Conservation (phyloP, 2,329 filamentous ascomycete species). For the Pseudocercospora crystallina region DNA sequence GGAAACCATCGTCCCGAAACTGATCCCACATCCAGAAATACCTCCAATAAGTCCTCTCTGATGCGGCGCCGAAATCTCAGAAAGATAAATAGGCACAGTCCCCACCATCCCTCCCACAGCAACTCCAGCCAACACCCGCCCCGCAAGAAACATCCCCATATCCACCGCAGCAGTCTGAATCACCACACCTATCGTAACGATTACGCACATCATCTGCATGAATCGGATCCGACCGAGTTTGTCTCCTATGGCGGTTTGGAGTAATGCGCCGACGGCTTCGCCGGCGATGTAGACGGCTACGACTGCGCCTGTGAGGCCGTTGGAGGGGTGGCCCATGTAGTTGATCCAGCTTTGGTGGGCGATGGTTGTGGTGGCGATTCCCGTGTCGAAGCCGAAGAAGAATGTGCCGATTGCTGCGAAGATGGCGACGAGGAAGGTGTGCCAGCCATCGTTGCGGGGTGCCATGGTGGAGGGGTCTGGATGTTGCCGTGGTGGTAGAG, state of each 20-base stretch:
- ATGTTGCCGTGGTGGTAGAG: no score
- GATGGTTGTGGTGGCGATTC: constrained; percentile 62
- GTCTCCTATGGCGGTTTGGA: constrained; percentile 56
- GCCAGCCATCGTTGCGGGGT: constrained; percentile 33
- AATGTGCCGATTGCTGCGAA: constrained; percentile 62
- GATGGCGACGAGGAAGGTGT: constrained; percentile 53
- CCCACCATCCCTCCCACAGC: constrained; percentile 37
- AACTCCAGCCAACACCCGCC: constrained; percentile 31
- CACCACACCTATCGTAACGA: constrained; percentile 55
- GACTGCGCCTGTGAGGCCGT: constrained; percentile 57
- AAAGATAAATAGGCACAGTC: constrained; percentile 57
- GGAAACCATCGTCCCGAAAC: constrained; percentile 56
- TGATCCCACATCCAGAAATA: constrained; percentile 51
- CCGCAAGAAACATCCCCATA: constrained; percentile 34
- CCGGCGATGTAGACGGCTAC: constrained; percentile 60
- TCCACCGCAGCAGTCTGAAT: constrained; percentile 58
- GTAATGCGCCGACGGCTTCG: constrained; percentile 54
- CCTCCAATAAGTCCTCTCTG: constrained; percentile 55
- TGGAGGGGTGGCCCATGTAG: constrained; percentile 58
- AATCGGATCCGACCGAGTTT: constrained; percentile 39
- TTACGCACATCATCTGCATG: constrained; percentile 49
- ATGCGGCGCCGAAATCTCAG: constrained; percentile 50
- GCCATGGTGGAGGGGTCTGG: constrained; percentile 7
- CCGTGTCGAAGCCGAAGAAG: constrained; percentile 61
- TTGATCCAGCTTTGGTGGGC: constrained; percentile 60